These are phyloP conservation scores for Beauveria caledonica DNA, from an alignment of 2,329 filamentous ascomycete genomes.

Conservation along the genomic window DNA sequence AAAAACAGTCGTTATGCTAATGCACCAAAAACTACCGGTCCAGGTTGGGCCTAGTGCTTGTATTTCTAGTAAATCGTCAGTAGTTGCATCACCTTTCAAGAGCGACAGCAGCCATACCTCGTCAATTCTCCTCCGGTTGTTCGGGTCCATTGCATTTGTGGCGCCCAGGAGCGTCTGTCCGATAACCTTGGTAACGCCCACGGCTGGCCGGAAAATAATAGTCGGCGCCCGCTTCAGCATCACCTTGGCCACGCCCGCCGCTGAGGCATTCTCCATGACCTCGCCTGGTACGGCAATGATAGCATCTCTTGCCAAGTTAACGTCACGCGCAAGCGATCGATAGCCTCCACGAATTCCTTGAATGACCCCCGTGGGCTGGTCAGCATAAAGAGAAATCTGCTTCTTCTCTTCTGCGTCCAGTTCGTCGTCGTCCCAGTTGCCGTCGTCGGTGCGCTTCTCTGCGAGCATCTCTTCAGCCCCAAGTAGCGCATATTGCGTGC, in stretches of 20 bases:
- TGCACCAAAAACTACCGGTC: background rate
- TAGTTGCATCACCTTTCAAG: background rate
- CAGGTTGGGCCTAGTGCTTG: constrained; percentile 4
- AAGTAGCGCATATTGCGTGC: constrained; percentile 87
- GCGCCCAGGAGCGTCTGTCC: constrained; percentile 86
- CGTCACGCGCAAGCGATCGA: constrained; percentile 71
- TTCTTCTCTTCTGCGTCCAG: constrained; percentile 62
- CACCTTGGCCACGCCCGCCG: constrained; percentile 69
- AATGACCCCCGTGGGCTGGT: constrained; percentile 83
- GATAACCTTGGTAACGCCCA: constrained; percentile 82
- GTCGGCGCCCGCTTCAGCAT: constrained; percentile 81
- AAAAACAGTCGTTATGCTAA: background rate
- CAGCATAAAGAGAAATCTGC: constrained; percentile 83
- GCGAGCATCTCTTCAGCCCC: constrained; percentile 74
- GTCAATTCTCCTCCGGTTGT: constrained; percentile 71
- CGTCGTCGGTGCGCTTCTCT: constrained; percentile 30
- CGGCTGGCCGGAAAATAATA: constrained; percentile 81
- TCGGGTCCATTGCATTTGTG: constrained; percentile 81
- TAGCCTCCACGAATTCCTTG: constrained; percentile 81
- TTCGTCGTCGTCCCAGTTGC: constrained; percentile 51
- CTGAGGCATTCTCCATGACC: constrained; percentile 76
- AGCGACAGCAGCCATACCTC: constrained; percentile 56
- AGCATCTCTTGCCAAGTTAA: constrained; percentile 80
- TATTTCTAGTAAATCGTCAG: constrained; percentile 11
- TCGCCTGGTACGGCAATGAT: constrained; percentile 92